Conservation (phyloP, 2,329 filamentous ascomycete species). For the Fusarium citri region DNA sequence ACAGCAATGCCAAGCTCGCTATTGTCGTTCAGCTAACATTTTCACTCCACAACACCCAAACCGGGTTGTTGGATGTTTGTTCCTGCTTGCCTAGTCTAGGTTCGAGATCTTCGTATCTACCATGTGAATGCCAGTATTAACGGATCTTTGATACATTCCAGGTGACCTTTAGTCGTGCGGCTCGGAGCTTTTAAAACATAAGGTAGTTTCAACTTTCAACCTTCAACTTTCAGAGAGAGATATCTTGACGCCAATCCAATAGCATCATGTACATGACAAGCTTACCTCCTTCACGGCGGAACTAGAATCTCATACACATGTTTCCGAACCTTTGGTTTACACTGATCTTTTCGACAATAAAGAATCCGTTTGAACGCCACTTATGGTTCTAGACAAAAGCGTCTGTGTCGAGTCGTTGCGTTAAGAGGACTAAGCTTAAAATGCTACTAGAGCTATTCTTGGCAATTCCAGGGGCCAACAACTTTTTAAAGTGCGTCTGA, state of each 20-base stretch:
- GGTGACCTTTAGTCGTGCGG: not conserved
- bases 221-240: not conserved
- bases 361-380: not conserved
- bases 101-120: too few relatives aligned
- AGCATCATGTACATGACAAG: not conserved
- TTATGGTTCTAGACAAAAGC: not conserved
- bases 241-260: not conserved
- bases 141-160: too few relatives aligned
- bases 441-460: not conserved
- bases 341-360: not conserved
- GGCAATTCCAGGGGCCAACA: not conserved
- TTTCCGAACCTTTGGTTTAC: not conserved
- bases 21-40: not conserved
- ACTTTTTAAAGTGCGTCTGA: too few relatives aligned
- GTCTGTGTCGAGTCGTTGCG: not conserved
- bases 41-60: not conserved
- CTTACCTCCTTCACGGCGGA: not conserved
- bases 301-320: not conserved
- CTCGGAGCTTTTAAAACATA: not conserved
- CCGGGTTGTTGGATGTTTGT: not conserved
- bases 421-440: not conserved
- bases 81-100: not conserved
- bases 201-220: not conserved
- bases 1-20: not conserved
- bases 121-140: too few relatives aligned